A percentile compares a stretch with the other conserved stretches of the same genome.
phyloP scores from a whole-genome alignment of 1,139 yeast species.

The Candida mesenterica region DNA sequence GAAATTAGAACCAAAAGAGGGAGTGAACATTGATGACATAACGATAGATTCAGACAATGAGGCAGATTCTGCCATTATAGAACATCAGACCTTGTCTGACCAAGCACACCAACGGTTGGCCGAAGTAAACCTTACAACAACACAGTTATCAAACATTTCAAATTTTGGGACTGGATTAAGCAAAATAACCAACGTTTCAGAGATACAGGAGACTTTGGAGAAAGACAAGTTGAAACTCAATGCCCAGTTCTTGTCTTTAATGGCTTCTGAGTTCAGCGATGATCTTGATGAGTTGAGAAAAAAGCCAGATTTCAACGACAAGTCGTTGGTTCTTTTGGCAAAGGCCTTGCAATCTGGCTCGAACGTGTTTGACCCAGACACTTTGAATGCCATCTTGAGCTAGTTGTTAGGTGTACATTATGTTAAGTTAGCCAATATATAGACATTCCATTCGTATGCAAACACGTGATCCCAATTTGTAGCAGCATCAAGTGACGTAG shows the following conservation, averaged over 20 bases:
- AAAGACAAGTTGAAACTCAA: constrained; percentile 43
- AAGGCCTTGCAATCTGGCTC: constrained; percentile 65
- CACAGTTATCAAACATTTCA: constrained; percentile 21
- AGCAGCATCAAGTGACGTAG: no score
- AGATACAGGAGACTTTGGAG: constrained; percentile 23
- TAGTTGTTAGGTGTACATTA: constrained; percentile 1
- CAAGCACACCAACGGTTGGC: constrained; percentile 25
- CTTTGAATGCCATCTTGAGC: constrained; percentile 42
- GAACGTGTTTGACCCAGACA: constrained; percentile 64
- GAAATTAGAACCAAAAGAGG: constrained; percentile 8
- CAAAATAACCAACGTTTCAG: constrained; percentile 19
- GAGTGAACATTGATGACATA: constrained; percentile 34
- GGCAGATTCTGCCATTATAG: constrained; percentile 11
- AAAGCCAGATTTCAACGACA: constrained; percentile 61
- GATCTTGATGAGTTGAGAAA: constrained; percentile 63
- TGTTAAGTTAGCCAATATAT: constrained; percentile 1
- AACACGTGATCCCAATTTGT: constrained; percentile 3
- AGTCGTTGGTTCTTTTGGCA: constrained; percentile 61
- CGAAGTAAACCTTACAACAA: constrained; percentile 27
- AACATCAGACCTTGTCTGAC: constrained; percentile 20
- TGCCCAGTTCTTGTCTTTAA: constrained; percentile 51
- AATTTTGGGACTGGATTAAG: constrained; percentile 16
- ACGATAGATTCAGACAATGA: constrained; percentile 43
- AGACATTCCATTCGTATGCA: neutral
- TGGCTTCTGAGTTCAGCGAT: constrained; percentile 60